Percentiles rank a stretch among this genome's conserved stretches.
Evolutionary conservation across 2,329 filamentous ascomycete genomes (phyloP).

Genomic region (Ophidiomyces ophidiicola): DNA sequence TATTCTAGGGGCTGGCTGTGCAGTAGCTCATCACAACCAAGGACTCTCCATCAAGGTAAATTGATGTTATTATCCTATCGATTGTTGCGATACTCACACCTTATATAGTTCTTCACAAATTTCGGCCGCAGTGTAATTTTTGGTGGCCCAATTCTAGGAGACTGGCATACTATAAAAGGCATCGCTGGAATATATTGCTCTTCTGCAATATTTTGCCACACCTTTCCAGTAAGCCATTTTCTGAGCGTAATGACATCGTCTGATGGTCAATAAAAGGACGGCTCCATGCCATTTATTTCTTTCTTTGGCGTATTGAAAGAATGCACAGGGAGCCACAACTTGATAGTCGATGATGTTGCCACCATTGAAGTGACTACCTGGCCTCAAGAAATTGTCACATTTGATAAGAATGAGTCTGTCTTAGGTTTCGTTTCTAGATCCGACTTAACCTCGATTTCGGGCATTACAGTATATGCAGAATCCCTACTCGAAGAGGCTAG

Average conservation of each 20-base stretch:
- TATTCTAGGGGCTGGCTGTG: background rate
- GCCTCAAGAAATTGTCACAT: background rate
- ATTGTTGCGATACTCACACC: background rate
- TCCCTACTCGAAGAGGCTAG: background rate
- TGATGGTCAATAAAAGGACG: background rate
- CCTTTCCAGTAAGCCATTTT: background rate
- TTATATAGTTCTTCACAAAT: constrained; percentile 5
- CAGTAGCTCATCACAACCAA: background rate
- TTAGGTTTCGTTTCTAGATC: constrained; percentile 3
- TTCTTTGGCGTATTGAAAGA: constrained; percentile 1
- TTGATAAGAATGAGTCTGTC: background rate
- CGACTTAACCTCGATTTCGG: background rate
- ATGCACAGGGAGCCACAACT: background rate
- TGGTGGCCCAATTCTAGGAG: background rate
- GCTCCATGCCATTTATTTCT: background rate
- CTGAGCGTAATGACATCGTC: background rate
- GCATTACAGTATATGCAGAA: background rate
- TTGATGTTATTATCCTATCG: too few relatives aligned
- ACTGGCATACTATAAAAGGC: background rate
- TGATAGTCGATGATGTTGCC: background rate
- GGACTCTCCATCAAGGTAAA: constrained; percentile 2
- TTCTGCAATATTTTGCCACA: background rate
- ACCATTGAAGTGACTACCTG: background rate
- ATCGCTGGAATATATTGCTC: constrained; percentile 6
- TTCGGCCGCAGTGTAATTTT: constrained; percentile 1